phyloP scores from a whole-genome alignment of 345 rosid genomes.

The Gossypium raimondii region DNA sequence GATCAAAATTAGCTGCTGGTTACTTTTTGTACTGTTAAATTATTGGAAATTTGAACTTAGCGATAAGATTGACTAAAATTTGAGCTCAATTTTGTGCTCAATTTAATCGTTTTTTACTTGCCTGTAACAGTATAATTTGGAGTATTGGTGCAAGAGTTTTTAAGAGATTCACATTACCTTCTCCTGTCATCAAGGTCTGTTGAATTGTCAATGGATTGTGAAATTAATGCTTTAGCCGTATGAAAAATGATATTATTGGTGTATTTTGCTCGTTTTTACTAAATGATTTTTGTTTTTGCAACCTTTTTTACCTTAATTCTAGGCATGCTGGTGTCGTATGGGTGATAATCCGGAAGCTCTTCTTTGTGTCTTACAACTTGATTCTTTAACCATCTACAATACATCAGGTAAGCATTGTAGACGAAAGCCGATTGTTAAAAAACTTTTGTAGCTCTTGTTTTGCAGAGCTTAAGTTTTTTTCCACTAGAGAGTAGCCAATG shows the following conservation, averaged over 20 bases:
- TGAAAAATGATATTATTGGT: not conserved
- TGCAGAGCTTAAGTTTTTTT: not conserved
- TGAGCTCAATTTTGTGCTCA: not conserved
- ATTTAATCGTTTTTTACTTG: not conserved
- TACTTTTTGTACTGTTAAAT: not conserved
- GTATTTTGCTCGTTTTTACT: not conserved
- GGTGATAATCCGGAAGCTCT: conserved; percentile 56
- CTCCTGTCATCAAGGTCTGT: conserved; percentile 50
- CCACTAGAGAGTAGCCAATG: not conserved
- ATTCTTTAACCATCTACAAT: conserved; percentile 63
- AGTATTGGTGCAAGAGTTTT: conserved; percentile 59
- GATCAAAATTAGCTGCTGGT: not conserved
- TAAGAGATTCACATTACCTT: conserved; percentile 65
- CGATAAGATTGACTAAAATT: not conserved
- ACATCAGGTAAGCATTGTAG: conserved; percentile 53
- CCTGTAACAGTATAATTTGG: conserved; percentile 56
- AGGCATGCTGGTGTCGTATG: conserved; percentile 92
- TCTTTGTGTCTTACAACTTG: conserved; percentile 74
- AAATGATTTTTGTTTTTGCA: conserved; percentile 13
- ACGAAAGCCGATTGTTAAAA: not conserved
- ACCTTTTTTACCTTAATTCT: conserved; percentile 15
- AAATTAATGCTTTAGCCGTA: not conserved
- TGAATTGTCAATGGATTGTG: not conserved
- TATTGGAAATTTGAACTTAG: not conserved
- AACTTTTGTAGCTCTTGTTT: not conserved